Evolutionary conservation across 83 land plant species (phyloP).

Genomic region (Larix sibirica): DNA sequence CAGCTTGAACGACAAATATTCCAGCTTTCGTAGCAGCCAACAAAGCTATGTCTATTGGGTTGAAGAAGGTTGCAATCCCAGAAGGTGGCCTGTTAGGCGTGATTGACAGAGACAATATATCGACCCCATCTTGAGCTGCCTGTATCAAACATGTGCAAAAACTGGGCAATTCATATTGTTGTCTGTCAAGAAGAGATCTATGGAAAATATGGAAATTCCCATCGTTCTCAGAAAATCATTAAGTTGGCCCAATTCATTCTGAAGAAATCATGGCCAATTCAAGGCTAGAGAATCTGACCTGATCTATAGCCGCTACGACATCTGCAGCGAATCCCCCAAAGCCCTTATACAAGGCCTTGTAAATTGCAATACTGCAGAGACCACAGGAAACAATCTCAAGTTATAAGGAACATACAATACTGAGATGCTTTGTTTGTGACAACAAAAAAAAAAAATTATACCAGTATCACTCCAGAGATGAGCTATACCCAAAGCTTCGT

Average conservation of each 20-base stretch:
- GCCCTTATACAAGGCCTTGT: constrained; percentile 85
- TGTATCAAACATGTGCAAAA: constrained; percentile 23
- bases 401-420: not conserved
- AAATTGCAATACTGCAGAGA: constrained; percentile 83
- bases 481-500: too few species aligned
- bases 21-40: constrained; percentile 82
- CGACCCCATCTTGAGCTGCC: constrained; percentile 97
- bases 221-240: constrained; percentile 2
- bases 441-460: too few species aligned
- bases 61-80: constrained; percentile 85
- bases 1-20: constrained; percentile 91
- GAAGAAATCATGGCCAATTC: not conserved
- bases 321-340: constrained; percentile 96
- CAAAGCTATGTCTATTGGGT: constrained; percentile 86
- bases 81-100: constrained; percentile 81
- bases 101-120: constrained; percentile 79
- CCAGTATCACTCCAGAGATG: too few species aligned
- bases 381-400: not conserved
- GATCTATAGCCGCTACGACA: constrained; percentile 96
- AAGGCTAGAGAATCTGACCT: constrained; percentile 48
- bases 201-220: not conserved
- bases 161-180: not conserved
- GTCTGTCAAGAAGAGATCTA: constrained; percentile 1
- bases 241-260: constrained; percentile 16
- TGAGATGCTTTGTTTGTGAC: too few species aligned